Base-by-base conservation (phyloP, 306 rosid genomes). In the Quercus wislizeni region DNA sequence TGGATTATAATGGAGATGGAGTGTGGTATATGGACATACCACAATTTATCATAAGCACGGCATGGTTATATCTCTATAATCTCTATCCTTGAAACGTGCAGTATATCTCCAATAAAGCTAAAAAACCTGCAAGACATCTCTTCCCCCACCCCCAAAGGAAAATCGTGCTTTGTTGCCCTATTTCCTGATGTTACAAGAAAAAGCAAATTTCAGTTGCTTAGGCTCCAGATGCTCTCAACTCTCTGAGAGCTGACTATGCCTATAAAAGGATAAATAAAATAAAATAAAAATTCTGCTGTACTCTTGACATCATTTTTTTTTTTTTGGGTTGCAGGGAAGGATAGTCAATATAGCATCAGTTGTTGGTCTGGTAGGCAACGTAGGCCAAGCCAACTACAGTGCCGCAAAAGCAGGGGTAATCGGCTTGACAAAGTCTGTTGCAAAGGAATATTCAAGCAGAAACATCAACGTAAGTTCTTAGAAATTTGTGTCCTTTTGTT, bases 331-430 rank as follows among this genome's bases (percentile, higher is more conserved):
- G 71, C 91, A 95, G 99, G 99, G 98, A 80, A 91, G 99, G 89
- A 92, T 95, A 62, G 83, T 95, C 90, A 95, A 95, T 85, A 88
- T 95, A 78, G 84, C 98, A 83, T 95, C 98, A 9, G 99, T 95
- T 83, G 98, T 92, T 79, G 99, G 99, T 76, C 90, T 90, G 23
- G 90, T 92, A 78, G 99, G 99, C 77, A 95, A 92, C 57, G 94
- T 73, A 52, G 99, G 99, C 71, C 99, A 95, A 91, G 97, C 97
- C 84, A 95, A 95, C 83, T 95, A 95, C 74, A 91, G 98, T 89
- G 98, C 99, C 74, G 99, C 99, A 74, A 95, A 95, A 85, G 98
- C 99, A 62, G 99, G 99, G 83, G 99, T 95, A 51, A 95, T 95
- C 81, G 99, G 99, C 83, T 84, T 95, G 54, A 91, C 99, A 28